These are phyloP conservation scores for Botrytis medusae DNA, from an alignment of 2,329 filamentous ascomycete genomes.

Conservation along the genomic window DNA sequence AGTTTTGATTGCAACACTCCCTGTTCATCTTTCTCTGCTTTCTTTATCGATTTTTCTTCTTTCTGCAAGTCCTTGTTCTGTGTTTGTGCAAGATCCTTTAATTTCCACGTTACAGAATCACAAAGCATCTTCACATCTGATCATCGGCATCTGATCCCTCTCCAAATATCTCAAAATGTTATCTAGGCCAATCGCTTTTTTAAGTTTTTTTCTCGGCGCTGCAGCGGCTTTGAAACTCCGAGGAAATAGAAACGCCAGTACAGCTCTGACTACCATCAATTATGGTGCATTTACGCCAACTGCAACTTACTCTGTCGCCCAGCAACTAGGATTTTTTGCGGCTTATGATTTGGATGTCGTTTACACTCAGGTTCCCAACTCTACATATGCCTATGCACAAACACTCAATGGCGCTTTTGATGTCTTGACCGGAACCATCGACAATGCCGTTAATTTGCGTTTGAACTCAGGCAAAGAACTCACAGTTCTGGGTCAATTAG, in stretches of 20 bases:
- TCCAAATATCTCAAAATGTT: too few species aligned
- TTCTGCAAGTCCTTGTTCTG: too few species aligned
- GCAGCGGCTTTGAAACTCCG: too few species aligned
- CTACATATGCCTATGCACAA: constrained; percentile 29
- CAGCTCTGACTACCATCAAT: constrained; percentile 19
- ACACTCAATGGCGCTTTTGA: constrained; percentile 33
- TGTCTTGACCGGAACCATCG: constrained; percentile 38
- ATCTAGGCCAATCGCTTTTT: too few species aligned
- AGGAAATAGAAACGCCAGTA: not conserved
- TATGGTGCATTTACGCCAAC: constrained; percentile 30
- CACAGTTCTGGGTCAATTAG: constrained; percentile 33
- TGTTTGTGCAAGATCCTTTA: too few species aligned
- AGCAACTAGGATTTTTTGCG: constrained; percentile 11
- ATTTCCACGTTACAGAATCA: too few species aligned
- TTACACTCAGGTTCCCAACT: constrained; percentile 39
- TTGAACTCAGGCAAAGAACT: constrained; percentile 36
- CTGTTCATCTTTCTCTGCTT: too few species aligned
- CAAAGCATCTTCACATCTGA: too few species aligned
- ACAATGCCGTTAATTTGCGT: constrained; percentile 39
- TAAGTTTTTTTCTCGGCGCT: too few species aligned
- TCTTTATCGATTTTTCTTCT: too few species aligned
- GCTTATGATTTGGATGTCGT: constrained; percentile 32
- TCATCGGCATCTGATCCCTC: too few species aligned
- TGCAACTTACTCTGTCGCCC: constrained; percentile 39
- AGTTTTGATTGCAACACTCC: too few species aligned